Evolutionary conservation across 208 protist genomes (phyloP), one percentile per base, ranked within the genome.

Genomic region (Leishmania mexicana): DNA sequence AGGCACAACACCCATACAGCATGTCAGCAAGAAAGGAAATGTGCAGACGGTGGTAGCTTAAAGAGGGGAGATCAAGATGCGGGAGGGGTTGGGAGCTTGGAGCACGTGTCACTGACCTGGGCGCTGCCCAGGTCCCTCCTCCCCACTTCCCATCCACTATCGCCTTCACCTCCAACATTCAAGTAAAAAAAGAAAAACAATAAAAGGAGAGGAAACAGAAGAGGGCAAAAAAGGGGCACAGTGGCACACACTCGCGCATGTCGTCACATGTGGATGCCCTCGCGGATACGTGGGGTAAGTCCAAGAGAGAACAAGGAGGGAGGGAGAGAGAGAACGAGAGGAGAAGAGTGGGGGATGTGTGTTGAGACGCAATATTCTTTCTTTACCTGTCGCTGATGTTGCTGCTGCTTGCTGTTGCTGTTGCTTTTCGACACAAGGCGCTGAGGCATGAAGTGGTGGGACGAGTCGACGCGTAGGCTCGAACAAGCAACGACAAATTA

Each of bases 301-400:
- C 38, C 45, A n/a, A 58, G 47, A 76, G 47, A 58, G 45, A 54
- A 75, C 28, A 57, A 75, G 71, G 71, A 38, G 47, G 53, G 28
- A 13, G 31, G 28, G 72, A 38, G 24, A 24, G 72, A 38, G 1
- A 24, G 28, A 13, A 35, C 15, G 17, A 35, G 35, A 28, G 72
- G n/a, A 21, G 60, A 21, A 60, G 57, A 40, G 40, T 19, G 72
- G 53, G 35, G 19, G 19, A 35, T 19, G 53, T 45, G 35, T 73
- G 21, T 73, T 73, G 58, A 13, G 24, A 24, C 8, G 24, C 58
- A 64, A 13, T 54, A 21, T 54, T 19, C 17, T 54, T 19, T 21
- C 15, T 54, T 54, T 54, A 15, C 31, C 31, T 35, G 31, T 35
- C 31, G 31, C 19, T 54, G 51, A 11, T 54, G 51, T 54, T 15